Evolutionary conservation across 208 protist genomes (phyloP), one percentile per base, ranked within the genome.

Genomic region (Angomonas desouzai): DNA sequence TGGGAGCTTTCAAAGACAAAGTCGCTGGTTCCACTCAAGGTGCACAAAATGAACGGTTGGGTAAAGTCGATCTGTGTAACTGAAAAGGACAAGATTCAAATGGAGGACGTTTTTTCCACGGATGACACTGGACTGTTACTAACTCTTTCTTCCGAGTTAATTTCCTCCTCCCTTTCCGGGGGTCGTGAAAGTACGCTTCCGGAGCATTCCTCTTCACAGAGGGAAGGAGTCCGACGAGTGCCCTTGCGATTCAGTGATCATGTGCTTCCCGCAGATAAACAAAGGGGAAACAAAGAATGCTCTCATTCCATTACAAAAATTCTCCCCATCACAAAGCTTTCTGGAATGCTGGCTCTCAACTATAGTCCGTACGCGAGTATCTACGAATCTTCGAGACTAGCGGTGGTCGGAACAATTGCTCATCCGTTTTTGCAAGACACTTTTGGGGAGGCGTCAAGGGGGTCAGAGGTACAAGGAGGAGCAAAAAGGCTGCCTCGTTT

Each of bases 31-130:
- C 65, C 64, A 16, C 32, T 64, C 2, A 72, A 81, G 55, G n/a
- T 55, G 1, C 76, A 81, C 60, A 45, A 60, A 20, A 79, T 76
- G 47, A 22, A 48, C 55, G 71, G 72, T 4, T 85, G 79, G 79
- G 70, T 85, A 11, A 63, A 72, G 11, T 66, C 68, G 25, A 74
- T 85, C 64, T 68, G 64, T 40, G 64, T 48, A 16, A 38, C 67
- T 10, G 25, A 36, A 47, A 57, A 61, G 22, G 62, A 65, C n/a
- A 59, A 51, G 53, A 55, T 70, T 40, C 75, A 79, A 22, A 66
- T 65, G 7, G 74, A 78, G 4, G 76, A 81, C 51, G 55, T 82
- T 28, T 55, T 79, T 10, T 48, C 78, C 3, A 66, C 68, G 6
- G 67, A 66, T 48, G 75, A 79, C 55, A 45, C 28, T 48, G 79